Base-by-base conservation (phyloP, 306 rosid species). In the Quercus dentata region DNA sequence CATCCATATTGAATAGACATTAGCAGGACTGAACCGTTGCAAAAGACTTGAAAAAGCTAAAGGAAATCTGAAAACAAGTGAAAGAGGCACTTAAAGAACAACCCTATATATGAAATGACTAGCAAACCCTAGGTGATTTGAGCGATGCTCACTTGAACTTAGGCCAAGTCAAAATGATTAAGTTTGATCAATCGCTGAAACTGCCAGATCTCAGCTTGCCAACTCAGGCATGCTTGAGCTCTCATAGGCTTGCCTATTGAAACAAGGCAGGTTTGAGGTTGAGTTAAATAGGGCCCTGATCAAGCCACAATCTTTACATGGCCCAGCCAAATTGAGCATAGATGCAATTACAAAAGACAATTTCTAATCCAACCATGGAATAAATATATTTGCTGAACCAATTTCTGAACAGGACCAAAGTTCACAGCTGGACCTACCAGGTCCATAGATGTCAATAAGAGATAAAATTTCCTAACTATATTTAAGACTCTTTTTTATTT, bases 1-100 rank as follows among this genome's bases (percentile, higher is more conserved):
- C 65, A 80, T 79, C 71, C n/a, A 13, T 28, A 70, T 75, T n/a
- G 27, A 58, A 71, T 46, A 49, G n/a, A 10, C 23, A 71, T 27
- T 5, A 71, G 38, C 3, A 71, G 14, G 38, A 35, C 52, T 68
- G 72, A 68, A 68, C 17, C 19, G 9, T 68, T 3, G 0, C 28
- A 63, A 15, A 63, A 63, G 10, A 27, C 5, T 5, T 4, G 30
- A 13, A 0, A 5, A 62, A 7, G 46, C 46, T 17, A 6, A 65
- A 3, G 46, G 71, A 31, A 17, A 65, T 25, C 21, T 65, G 71
- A 4, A 65, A 68, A 4, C 52, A 68, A n/a, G 25, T 68, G 23
- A 35, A 33, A n/a, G 52, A 68, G 28, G 72, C 52, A 68, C 51
- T 67, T 17, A 14, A 23, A 67, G 51, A 67, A 67, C 8, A 67